Percentiles rank a stretch among this genome's conserved stretches.
phyloP scores from a whole-genome alignment of 108 stramenopile genomes.

The Discostella stelligeroides region DNA sequence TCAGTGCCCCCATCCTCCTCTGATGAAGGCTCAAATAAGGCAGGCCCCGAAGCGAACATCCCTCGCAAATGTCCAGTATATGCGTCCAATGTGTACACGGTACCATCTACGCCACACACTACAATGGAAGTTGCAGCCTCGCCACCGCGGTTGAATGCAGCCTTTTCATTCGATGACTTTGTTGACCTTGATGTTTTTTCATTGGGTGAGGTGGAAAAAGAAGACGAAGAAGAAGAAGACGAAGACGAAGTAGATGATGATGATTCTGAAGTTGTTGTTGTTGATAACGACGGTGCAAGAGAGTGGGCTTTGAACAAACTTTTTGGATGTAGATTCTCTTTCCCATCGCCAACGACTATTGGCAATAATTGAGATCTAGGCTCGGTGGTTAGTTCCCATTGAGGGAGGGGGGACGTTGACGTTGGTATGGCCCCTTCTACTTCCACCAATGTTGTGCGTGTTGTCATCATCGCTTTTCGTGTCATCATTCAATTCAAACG shows the following conservation, averaged over 20 bases:
- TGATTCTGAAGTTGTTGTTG: too few species aligned
- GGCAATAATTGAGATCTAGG: not conserved
- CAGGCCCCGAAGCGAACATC: constrained; percentile 56
- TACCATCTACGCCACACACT: constrained; percentile 71
- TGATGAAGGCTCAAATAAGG: constrained; percentile 54
- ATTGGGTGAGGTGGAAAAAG: not conserved
- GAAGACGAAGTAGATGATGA: too few species aligned
- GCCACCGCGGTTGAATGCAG: not conserved
- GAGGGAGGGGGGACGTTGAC: not conserved
- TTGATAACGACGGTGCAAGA: too few species aligned
- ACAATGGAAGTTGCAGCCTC: constrained; percentile 54
- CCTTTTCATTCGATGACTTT: constrained; percentile 3
- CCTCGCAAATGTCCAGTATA: constrained; percentile 50
- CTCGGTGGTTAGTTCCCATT: not conserved
- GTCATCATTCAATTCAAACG: too few species aligned
- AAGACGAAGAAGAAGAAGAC: too few species aligned
- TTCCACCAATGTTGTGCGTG: too few species aligned
- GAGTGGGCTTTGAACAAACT: not conserved
- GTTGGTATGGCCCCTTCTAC: not conserved
- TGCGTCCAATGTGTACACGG: constrained; percentile 61
- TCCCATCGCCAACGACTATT: not conserved
- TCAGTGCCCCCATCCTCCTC: constrained; percentile 4
- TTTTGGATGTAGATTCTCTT: not conserved
- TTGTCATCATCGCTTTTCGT: too few species aligned
- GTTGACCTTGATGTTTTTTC: not conserved